Evolutionary conservation across 116 monocot genomes (phyloP), one percentile per base, ranked within the genome.

Genomic region (Zostera marina): DNA sequence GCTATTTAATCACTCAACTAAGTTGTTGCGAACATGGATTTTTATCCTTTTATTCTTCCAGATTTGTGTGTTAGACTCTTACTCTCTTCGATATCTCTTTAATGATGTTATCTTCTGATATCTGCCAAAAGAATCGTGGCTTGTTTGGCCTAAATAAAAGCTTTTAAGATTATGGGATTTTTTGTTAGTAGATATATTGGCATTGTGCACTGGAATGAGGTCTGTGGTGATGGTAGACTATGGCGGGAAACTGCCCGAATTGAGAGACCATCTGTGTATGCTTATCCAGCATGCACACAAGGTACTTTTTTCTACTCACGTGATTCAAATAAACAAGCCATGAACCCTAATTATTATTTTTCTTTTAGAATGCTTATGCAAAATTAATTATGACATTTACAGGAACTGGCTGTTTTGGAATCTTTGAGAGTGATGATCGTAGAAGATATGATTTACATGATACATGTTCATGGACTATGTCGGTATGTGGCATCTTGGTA

Each of bases 381-480:
- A 1, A 14, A 38, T 56, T 14, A 8, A 38, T 38, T 39, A 32
- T n/a, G n/a, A 32, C 2, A 32, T 56, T 32, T 56, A 14, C 84
- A 88, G 84, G 79, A 79, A 54, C 68, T 69, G 42, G 42, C 51
- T 24, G 63, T 66, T 58, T 71, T 88, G 32, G 66, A 65, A 4
- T 62, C 67, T 11, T 59, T 93, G 56, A 77, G 70, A 69, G 63
- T 88, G 47, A 79, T 88, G 84, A 53, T 93, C 38, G 75, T 93
- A 65, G 78, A 81, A 63, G 92, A 93, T 22, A 87, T 87, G 83
- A 77, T 78, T 60, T 93, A 87, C 62, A 67, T 93, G 11, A 71
- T 84, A 51, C 84, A 93, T 75, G 59, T 66, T n/a, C 59, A 63
- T 61, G 84, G 47, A 66, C 81, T 88, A 71, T 65, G 81, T 44